A percentile compares a stretch with the other conserved stretches of the same genome.
Conservation (phyloP, 305 asterid genomes). For the Fraxinus dipetala region DNA sequence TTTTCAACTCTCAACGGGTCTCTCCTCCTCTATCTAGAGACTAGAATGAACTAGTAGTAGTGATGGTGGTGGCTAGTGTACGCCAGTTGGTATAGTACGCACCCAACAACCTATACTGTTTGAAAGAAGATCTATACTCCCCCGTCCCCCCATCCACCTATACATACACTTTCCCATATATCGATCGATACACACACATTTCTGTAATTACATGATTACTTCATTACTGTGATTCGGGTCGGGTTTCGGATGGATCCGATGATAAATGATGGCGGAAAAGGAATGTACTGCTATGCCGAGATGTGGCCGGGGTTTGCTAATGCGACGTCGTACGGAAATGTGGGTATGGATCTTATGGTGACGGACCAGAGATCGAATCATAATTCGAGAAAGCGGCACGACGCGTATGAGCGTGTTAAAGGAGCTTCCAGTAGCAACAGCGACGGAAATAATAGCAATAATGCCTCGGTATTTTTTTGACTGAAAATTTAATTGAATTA, state of each 20-base stretch:
- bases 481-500: conserved; percentile 13
- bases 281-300: conserved; percentile 58
- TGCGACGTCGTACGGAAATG: conserved; percentile 34
- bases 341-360: conserved; percentile 50
- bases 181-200: conserved; percentile 21
- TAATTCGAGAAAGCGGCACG: conserved; percentile 51
- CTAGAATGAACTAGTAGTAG: conserved; percentile 10
- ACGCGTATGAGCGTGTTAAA: conserved; percentile 38
- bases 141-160: conserved; percentile 14
- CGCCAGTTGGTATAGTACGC: conserved; percentile 27
- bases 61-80: conserved; percentile 17
- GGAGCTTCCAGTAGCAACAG: conserved; percentile 50
- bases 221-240: conserved; percentile 26
- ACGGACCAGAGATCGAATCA: conserved; percentile 49
- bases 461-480: conserved; percentile 30
- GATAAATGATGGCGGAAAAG: conserved; percentile 41
- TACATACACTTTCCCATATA: conserved; percentile 22
- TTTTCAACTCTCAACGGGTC: conserved; percentile 46
- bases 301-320: conserved; percentile 61
- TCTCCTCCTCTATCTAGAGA: conserved; percentile 26
- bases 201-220: conserved; percentile 11
- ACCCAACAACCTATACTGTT: conserved; percentile 32
- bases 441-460: conserved; percentile 31
- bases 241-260: conserved; percentile 54
- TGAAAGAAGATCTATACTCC: background rate